phyloP scores from a whole-genome alignment of 805 yeast species.

The Peterozyma toletana region DNA sequence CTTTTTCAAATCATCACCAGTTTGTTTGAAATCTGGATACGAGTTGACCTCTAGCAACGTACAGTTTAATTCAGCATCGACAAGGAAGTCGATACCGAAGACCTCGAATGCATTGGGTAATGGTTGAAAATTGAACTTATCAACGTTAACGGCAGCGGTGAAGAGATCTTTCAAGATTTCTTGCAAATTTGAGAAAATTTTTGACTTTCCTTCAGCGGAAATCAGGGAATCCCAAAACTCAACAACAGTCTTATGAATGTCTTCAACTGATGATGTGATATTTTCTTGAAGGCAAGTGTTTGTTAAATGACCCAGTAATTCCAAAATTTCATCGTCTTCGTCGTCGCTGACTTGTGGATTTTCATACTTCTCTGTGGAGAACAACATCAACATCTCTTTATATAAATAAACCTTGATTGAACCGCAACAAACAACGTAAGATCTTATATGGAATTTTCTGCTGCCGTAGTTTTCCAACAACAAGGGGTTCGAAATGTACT shows the following conservation, averaged over 20 bases:
- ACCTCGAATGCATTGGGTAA: slow-evolving; percentile 76
- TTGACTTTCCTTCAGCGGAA: slow-evolving; percentile 22
- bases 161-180: slow-evolving; percentile 63
- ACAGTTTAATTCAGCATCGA: slow-evolving; percentile 48
- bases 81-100: slow-evolving; percentile 84
- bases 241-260: slow-evolving; percentile 39
- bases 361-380: slow-evolving; percentile 53
- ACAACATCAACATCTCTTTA: slow-evolving; percentile 72
- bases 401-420: slow-evolving; percentile 74
- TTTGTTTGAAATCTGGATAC: slow-evolving; percentile 95
- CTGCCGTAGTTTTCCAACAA: slow-evolving; percentile 50
- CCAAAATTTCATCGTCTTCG: slow-evolving; percentile 25
- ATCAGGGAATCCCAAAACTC: slow-evolving; percentile 52
- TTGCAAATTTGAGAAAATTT: slow-evolving; percentile 49
- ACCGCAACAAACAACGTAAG: slow-evolving; percentile 74
- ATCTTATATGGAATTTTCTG: slow-evolving; percentile 84
- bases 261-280: slow-evolving; percentile 24
- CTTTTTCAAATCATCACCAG: slow-evolving; percentile 68
- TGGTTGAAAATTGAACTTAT: slow-evolving; percentile 80
- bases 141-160: slow-evolving; percentile 73
- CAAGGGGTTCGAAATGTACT: slow-evolving; percentile 65
- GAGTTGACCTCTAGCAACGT: slow-evolving; percentile 80
- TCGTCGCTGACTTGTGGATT: slow-evolving; percentile 22
- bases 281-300: slow-evolving; percentile 82
- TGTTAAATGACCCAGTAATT: slow-evolving; percentile 76